Base-by-base conservation (phyloP, 805 yeast genomes). In the Starmerella davenportii region DNA sequence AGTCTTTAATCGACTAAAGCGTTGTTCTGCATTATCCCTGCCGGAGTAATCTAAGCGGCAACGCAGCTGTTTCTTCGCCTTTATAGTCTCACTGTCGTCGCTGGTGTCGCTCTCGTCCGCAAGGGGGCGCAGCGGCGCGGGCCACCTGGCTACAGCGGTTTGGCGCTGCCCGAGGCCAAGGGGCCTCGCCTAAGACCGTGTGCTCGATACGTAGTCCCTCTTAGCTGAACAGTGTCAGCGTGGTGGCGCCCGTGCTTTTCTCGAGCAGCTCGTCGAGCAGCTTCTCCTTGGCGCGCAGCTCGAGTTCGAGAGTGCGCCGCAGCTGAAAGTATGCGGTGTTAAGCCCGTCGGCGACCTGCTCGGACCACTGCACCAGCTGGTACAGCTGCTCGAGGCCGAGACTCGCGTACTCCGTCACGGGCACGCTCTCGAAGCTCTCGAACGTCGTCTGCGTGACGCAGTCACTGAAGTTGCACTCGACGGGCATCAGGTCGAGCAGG, bases 261-360 rank as follows among this genome's bases (percentile, higher is more conserved):
- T 31, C 34, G 4, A 60, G 28, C 24, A 57, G 43, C 36, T 45
- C 32, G 41, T 60, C 60, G 18, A 61, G 39, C 17, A 56, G 34
- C 27, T 40, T 37, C 48, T 61, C 66, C 41, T 61, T 61, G 20
- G 48, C 54, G 7, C 43, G 33, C 61, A 60, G 55, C 31, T 54
- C 50, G n/a, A 41, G 41, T 34, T 39, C 34, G 19, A 46, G 42
- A 29, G 39, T 38, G 15, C 33, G 9, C 24, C 47, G 40, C 15
- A 55, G 47, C 28, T 34, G 30, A 24, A 39, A 43, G 5, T 52
- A 45, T 39, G 51, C 53, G 9, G 28, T 31, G 13, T 43, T 45
- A 40, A 61, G 47, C 28, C 43, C 42, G 18, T 32, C 35, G 16
- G 50, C 44, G 16, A 52, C 43, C 35, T 51, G 54, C 25, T 46